Percentiles rank a stretch among this genome's conserved stretches.
phyloP scores from a whole-genome alignment of 2,329 filamentous ascomycete species.

The Davidsoniella eucalypti region DNA sequence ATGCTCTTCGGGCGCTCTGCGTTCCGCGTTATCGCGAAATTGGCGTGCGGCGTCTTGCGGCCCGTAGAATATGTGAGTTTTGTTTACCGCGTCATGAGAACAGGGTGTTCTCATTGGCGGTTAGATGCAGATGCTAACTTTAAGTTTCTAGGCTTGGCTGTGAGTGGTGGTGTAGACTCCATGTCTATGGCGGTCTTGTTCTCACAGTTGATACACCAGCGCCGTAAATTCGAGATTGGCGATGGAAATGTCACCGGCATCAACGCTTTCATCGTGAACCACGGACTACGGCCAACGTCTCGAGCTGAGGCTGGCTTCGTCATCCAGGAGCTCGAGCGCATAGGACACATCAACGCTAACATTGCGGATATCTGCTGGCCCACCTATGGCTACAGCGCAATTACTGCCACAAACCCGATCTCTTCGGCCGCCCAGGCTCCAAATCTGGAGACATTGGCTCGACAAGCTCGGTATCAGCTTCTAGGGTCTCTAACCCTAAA shows the following conservation, averaged over 20 bases:
- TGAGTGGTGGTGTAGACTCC: conserved; percentile 86
- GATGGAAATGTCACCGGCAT: conserved; percentile 29
- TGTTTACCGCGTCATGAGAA: too few species aligned
- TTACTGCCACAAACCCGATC: conserved; percentile 13
- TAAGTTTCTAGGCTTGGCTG: too few species aligned
- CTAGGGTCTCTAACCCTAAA: conserved; percentile 45
- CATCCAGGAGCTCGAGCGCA: conserved; percentile 20
- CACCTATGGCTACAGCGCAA: conserved; percentile 2
- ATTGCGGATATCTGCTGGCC: conserved; percentile 19
- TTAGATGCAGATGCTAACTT: too few species aligned
- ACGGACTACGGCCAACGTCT: conserved; percentile 37
- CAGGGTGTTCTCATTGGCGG: too few species aligned
- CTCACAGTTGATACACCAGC: conserved; percentile 25
- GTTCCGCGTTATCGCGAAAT: neutral
- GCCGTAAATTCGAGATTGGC: conserved; percentile 24
- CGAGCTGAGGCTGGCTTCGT: conserved; percentile 35
- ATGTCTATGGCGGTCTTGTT: conserved; percentile 82
- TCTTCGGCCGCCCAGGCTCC: conserved; percentile 25
- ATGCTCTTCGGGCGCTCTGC: conserved; percentile 1
- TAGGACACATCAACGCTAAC: conserved; percentile 20
- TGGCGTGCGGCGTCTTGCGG: neutral
- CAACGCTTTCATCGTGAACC: conserved; percentile 38
- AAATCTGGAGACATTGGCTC: conserved; percentile 64
- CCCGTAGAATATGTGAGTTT: conserved; percentile 2
- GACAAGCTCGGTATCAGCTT: conserved; percentile 54